Conservation (phyloP, 1,139 yeast genomes). For the Yamadazyma friedrichii region DNA sequence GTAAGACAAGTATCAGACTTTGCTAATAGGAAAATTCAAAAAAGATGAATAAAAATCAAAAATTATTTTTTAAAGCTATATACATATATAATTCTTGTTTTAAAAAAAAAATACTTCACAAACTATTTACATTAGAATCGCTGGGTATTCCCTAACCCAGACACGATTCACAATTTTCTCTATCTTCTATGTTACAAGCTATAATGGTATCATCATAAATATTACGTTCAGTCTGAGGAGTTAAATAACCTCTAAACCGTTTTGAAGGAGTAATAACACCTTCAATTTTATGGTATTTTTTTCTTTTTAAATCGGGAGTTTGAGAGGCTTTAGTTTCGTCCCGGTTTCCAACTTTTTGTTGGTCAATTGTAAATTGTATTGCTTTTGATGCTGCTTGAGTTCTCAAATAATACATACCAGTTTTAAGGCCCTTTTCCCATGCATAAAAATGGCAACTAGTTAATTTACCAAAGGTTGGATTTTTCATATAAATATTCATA, state of each 20-base stretch:
- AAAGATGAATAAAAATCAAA: slow-evolving; percentile 1
- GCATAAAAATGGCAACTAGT: slow-evolving; percentile 98
- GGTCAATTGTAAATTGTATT: slow-evolving; percentile 84
- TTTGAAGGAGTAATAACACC: slow-evolving; percentile 7
- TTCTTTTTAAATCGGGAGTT: slow-evolving; percentile 17
- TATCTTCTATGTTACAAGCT: slow-evolving; percentile 35
- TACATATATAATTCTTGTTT: slow-evolving; percentile 7
- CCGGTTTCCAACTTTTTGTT: slow-evolving; percentile 9
- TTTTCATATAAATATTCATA: slow-evolving; percentile 78
- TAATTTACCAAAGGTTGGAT: slow-evolving; percentile 89
- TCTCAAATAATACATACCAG: slow-evolving; percentile 96
- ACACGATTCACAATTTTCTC: slow-evolving; percentile 46
- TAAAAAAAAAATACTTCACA: background rate
- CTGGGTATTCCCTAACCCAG: slow-evolving; percentile 29
- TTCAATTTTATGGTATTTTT: slow-evolving; percentile 18
- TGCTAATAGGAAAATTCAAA: slow-evolving; percentile 55
- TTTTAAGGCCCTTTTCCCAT: slow-evolving; percentile 95
- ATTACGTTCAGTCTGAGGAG: slow-evolving; percentile 6
- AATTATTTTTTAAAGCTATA: slow-evolving; percentile 5
- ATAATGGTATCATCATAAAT: slow-evolving; percentile 36
- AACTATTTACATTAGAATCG: too few species aligned
- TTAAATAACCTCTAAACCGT: slow-evolving; percentile 4
- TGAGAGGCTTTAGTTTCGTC: slow-evolving; percentile 21
- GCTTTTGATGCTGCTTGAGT: slow-evolving; percentile 96
- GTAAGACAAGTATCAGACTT: slow-evolving; percentile 82